phyloP scores from a whole-genome alignment of 495 filamentous ascomycete species.

The Hypoxylon intermedium region DNA sequence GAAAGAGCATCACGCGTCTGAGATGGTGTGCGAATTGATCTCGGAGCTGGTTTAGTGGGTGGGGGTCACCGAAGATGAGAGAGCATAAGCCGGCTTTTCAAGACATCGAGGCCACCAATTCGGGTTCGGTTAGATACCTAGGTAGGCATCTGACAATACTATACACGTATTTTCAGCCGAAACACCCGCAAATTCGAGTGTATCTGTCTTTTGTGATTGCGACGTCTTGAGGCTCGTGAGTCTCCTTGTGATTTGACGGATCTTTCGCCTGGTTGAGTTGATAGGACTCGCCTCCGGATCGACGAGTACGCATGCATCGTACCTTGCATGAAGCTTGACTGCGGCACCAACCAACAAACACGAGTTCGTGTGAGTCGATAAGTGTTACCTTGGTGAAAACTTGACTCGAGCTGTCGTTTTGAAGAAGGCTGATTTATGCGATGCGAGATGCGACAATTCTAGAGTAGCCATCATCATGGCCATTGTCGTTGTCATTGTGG shows the following conservation, averaged over 20 bases:
- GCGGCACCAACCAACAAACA: slow-evolving; percentile 29
- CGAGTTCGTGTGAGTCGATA: slow-evolving; percentile 19
- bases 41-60: slow-evolving; percentile 28
- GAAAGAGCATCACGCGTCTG: slow-evolving; percentile 38
- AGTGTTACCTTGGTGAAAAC: slow-evolving; percentile 16
- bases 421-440: slow-evolving; percentile 2
- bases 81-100: slow-evolving; percentile 40
- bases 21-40: slow-evolving; percentile 41
- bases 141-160: slow-evolving; percentile 44
- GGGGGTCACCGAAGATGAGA: slow-evolving; percentile 28
- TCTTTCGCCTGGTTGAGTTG: slow-evolving; percentile 33
- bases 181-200: slow-evolving; percentile 27
- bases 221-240: slow-evolving; percentile 30
- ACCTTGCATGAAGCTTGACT: slow-evolving; percentile 39
- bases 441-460: slow-evolving; percentile 1
- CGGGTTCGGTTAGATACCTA: slow-evolving; percentile 24
- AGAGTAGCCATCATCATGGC: slow-evolving; percentile 3
- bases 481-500: not conserved
- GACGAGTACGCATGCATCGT: slow-evolving; percentile 36
- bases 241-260: slow-evolving; percentile 39
- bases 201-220: slow-evolving; percentile 30
- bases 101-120: slow-evolving; percentile 39
- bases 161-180: slow-evolving; percentile 31
- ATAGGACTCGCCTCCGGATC: slow-evolving; percentile 33
- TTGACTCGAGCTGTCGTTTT: not conserved